phyloP scores from a whole-genome alignment of 1,284 basidiomycete genomes.

The Ganoderma sp. region DNA sequence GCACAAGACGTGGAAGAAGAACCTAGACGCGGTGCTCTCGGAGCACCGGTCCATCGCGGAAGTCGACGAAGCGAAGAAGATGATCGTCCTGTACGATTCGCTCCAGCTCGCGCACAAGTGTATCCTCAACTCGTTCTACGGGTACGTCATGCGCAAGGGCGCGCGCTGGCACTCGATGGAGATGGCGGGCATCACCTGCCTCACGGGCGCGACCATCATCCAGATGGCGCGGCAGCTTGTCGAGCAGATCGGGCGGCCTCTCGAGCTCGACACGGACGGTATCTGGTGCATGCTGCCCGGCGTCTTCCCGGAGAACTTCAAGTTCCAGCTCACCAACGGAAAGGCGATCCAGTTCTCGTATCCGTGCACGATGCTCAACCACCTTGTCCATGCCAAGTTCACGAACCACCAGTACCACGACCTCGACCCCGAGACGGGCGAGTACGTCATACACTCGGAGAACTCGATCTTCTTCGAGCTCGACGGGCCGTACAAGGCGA shows the following conservation, averaged over 20 bases:
- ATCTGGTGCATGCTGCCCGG: slow-evolving; percentile 99
- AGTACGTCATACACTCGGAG: slow-evolving; percentile 90
- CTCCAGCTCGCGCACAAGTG: slow-evolving; percentile 99
- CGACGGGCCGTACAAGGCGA: slow-evolving; percentile 98
- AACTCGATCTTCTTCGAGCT: slow-evolving; percentile 99
- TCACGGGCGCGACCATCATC: slow-evolving; percentile 99
- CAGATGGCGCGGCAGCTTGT: slow-evolving; percentile 99
- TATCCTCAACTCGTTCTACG: slow-evolving; percentile 99
- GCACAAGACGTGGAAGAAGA: slow-evolving; percentile 99
- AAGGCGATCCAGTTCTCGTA: slow-evolving; percentile 95
- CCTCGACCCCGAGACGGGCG: slow-evolving; percentile 82
- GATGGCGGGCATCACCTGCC: slow-evolving; percentile 99
- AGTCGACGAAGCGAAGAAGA: slow-evolving; percentile 97
- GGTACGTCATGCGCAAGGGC: slow-evolving; percentile 99
- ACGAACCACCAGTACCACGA: slow-evolving; percentile 99
- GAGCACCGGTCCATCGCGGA: slow-evolving; percentile 81
- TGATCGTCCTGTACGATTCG: slow-evolving; percentile 99
- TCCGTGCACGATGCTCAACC: slow-evolving; percentile 99
- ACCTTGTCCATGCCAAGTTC: slow-evolving; percentile 94
- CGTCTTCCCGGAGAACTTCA: slow-evolving; percentile 98
- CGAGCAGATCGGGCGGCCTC: slow-evolving; percentile 95
- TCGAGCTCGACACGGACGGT: slow-evolving; percentile 98
- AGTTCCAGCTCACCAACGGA: slow-evolving; percentile 88
- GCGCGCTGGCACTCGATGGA: slow-evolving; percentile 99
- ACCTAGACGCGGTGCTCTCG: slow-evolving; percentile 78